These are phyloP conservation scores for Fusarium austroafricanum DNA, from an alignment of 2,329 filamentous ascomycete genomes.

Conservation along the genomic window DNA sequence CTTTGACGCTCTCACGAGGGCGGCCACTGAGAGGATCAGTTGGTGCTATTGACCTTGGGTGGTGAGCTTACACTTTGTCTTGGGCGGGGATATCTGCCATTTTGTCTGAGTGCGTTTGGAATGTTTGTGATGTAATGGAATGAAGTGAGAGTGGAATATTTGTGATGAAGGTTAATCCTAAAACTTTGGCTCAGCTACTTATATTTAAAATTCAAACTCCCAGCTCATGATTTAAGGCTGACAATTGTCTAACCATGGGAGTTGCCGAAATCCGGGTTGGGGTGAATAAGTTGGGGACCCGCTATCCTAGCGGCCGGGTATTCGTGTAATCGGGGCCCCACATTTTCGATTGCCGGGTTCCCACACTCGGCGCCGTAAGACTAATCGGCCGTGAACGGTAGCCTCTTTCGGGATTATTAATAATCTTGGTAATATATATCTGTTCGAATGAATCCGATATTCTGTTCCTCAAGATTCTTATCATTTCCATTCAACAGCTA, in stretches of 20 bases:
- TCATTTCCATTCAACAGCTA: fast-evolving
- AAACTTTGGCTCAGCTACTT: fast-evolving
- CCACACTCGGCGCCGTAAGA: no score
- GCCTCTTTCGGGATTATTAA: not conserved
- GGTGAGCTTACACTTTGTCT: not conserved
- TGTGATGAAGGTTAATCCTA: fast-evolving
- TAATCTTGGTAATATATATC: not conserved
- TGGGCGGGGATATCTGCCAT: not conserved
- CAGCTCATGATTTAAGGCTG: no score
- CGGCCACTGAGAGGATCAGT: conserved; percentile 18
- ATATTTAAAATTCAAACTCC: not conserved
- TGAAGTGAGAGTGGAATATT: fast-evolving
- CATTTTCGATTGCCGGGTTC: not conserved
- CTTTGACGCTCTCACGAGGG: conserved; percentile 3
- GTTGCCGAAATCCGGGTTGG: not conserved
- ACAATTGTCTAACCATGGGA: no score
- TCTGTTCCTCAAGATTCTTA: not conserved
- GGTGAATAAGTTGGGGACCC: no score
- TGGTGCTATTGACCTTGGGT: fast-evolving
- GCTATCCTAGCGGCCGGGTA: not conserved
- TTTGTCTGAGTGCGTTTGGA: fast-evolving
- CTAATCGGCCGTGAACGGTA: not conserved
- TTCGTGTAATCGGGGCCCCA: conserved; percentile 10
- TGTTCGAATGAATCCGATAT: not conserved
- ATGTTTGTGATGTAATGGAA: fast-evolving